Evolutionary conservation across 2,329 filamentous ascomycete species (phyloP).

Genomic region (Stagonosporopsis rhizophila): DNA sequence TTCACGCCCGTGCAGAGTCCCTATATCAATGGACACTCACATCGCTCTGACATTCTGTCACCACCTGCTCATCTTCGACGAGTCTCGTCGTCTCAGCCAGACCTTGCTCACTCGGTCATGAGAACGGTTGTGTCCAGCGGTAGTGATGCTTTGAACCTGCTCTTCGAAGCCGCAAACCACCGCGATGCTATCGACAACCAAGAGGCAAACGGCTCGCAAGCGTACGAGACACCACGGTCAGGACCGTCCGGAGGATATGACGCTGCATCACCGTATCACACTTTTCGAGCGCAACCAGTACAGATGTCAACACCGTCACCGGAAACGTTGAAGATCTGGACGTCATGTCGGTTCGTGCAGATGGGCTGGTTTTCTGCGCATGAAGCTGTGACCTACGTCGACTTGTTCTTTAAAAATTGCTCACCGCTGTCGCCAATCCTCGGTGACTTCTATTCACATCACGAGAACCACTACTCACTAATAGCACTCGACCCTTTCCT

Average conservation of each 20-base stretch:
- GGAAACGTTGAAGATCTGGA: slow-evolving; percentile 56
- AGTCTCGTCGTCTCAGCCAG: slow-evolving; percentile 44
- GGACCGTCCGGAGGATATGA: slow-evolving; percentile 34
- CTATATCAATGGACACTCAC: slow-evolving; percentile 27
- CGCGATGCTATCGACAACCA: slow-evolving; percentile 47
- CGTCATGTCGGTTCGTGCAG: slow-evolving; percentile 60
- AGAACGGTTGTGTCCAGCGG: slow-evolving; percentile 60
- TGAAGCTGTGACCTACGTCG: slow-evolving; percentile 62
- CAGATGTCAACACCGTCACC: slow-evolving; percentile 49
- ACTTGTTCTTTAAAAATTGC: slow-evolving; percentile 61
- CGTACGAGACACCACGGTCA: slow-evolving; percentile 48
- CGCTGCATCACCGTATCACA: slow-evolving; percentile 39
- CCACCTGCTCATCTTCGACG: slow-evolving; percentile 39
- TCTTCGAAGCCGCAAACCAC: slow-evolving; percentile 59
- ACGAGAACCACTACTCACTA: slow-evolving; percentile 57
- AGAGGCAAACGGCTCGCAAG: slow-evolving; percentile 44
- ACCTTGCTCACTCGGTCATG: slow-evolving; percentile 53
- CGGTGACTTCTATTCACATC: slow-evolving; percentile 58
- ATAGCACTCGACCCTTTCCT: slow-evolving; percentile 61
- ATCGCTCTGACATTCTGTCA: slow-evolving; percentile 41
- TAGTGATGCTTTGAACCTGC: slow-evolving; percentile 61
- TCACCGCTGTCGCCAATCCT: slow-evolving; percentile 60
- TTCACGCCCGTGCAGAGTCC: slow-evolving; percentile 38
- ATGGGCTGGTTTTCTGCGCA: slow-evolving; percentile 64
- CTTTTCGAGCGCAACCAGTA: slow-evolving; percentile 45